These are phyloP conservation scores for Ophiostoma novo-ulmi DNA, from an alignment of 2,329 filamentous ascomycete species.

Conservation along the genomic window DNA sequence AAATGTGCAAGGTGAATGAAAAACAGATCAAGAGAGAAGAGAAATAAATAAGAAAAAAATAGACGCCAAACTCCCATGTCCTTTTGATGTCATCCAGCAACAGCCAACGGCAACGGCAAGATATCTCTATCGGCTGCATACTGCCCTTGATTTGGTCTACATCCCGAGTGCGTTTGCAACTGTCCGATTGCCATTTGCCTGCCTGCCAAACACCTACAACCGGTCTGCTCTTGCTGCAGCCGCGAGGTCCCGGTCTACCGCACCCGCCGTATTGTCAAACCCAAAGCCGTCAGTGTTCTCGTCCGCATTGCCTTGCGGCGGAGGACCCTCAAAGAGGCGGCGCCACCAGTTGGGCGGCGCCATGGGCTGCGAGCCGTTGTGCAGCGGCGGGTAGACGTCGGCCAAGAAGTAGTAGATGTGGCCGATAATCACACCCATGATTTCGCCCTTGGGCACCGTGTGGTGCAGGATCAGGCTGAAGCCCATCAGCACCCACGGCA, in stretches of 20 bases:
- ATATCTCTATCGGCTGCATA: background rate
- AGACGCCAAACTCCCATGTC: slow-evolving; percentile 10
- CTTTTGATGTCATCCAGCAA: background rate
- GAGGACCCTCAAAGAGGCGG: slow-evolving; percentile 67
- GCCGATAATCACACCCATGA: slow-evolving; percentile 89
- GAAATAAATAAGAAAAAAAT: background rate
- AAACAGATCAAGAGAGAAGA: background rate
- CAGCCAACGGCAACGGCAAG: background rate
- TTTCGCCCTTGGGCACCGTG: slow-evolving; percentile 86
- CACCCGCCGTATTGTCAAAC: slow-evolving; percentile 45
- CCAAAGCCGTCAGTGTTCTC: slow-evolving; percentile 43
- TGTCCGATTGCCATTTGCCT: background rate
- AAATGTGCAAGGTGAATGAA: background rate
- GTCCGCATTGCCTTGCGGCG: slow-evolving; percentile 31
- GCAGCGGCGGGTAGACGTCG: slow-evolving; percentile 89
- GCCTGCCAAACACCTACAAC: background rate
- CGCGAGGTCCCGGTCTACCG: slow-evolving; percentile 58
- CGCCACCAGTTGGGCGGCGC: slow-evolving; percentile 91
- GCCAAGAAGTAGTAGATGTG: slow-evolving; percentile 98
- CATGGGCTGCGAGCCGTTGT: slow-evolving; percentile 76
- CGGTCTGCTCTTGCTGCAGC: slow-evolving; percentile 46
- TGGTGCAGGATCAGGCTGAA: slow-evolving; percentile 91
- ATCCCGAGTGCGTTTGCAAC: too few species aligned
- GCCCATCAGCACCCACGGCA: slow-evolving; percentile 92
- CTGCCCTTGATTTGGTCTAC: background rate